A percentile compares a stretch with the other conserved stretches of the same genome.
Conservation (phyloP, 495 filamentous ascomycete genomes). For the Wilcoxina mikolae region DNA sequence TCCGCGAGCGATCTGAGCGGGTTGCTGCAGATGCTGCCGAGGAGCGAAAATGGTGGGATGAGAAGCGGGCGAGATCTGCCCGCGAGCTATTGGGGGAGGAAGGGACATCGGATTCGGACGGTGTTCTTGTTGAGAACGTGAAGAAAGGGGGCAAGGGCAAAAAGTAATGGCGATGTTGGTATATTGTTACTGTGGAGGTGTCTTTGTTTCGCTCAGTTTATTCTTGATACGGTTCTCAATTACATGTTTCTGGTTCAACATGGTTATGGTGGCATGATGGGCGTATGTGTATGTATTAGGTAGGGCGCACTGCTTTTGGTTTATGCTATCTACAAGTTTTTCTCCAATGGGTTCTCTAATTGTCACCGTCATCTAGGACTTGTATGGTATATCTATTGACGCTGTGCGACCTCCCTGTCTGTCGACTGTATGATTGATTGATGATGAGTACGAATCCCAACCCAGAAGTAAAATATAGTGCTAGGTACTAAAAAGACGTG, state of each 20-base stretch:
- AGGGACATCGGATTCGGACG: constrained; percentile 54
- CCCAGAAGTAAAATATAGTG: background rate
- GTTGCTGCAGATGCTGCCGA: constrained; percentile 50
- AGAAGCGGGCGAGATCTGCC: constrained; percentile 44
- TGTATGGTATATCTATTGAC: no score
- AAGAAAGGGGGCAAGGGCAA: background rate
- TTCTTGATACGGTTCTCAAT: background rate
- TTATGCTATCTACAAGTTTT: no score
- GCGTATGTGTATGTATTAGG: background rate
- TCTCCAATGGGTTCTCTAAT: no score
- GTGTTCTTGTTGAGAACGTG: constrained; percentile 46
- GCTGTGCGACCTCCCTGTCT: no score
- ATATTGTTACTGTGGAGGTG: no score
- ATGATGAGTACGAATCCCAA: background rate
- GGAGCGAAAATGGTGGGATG: constrained; percentile 82
- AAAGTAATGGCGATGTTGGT: background rate
- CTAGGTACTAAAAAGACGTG: background rate
- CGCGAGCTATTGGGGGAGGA: constrained; percentile 21
- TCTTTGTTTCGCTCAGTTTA: no score
- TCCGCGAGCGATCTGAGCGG: constrained; percentile 46
- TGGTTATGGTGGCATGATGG: background rate
- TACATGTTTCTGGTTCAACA: background rate
- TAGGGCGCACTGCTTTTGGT: no score
- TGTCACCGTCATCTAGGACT: no score
- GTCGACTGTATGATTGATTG: no score